These are phyloP conservation scores for Excoecaria agallocha DNA, from an alignment of 345 rosid genomes.

Conservation along the genomic window DNA sequence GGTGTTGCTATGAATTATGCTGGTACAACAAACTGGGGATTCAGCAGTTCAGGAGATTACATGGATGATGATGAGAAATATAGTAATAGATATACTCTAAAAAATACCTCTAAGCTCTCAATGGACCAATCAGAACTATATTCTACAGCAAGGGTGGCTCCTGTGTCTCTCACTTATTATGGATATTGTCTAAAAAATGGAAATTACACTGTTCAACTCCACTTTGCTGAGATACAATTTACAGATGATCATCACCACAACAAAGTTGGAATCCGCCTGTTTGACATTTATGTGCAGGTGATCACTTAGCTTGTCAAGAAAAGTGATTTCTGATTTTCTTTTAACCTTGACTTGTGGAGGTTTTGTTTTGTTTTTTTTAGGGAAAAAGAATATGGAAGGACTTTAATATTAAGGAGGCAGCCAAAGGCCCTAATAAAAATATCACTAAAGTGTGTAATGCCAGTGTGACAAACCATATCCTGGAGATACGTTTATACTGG, in stretches of 20 bases:
- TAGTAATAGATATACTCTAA: not conserved
- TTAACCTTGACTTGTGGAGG: no score
- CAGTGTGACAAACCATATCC: constrained; percentile 28
- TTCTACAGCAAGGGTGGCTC: not conserved
- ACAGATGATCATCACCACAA: not conserved
- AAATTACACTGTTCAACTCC: not conserved
- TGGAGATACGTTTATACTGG: constrained; percentile 61
- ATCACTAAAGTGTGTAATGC: not conserved
- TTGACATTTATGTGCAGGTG: constrained; percentile 15
- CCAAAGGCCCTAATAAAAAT: not conserved
- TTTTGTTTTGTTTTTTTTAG: not conserved
- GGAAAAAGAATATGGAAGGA: not conserved
- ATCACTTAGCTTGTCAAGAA: not conserved
- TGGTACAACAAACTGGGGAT: not conserved
- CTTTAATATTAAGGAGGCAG: not conserved
- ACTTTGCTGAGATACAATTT: constrained; percentile 15
- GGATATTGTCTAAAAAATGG: constrained; percentile 1
- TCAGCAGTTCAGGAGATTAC: constrained; percentile 9
- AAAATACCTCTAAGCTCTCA: not conserved
- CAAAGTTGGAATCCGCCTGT: not conserved
- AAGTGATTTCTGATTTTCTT: not conserved
- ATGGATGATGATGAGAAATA: not conserved
- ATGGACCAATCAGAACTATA: not conserved
- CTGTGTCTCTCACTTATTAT: not conserved
- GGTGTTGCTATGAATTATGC: not conserved